Percentiles rank a stretch among this genome's conserved stretches.
Conservation (phyloP, 1,139 yeast species). For the Pichia sp. region DNA sequence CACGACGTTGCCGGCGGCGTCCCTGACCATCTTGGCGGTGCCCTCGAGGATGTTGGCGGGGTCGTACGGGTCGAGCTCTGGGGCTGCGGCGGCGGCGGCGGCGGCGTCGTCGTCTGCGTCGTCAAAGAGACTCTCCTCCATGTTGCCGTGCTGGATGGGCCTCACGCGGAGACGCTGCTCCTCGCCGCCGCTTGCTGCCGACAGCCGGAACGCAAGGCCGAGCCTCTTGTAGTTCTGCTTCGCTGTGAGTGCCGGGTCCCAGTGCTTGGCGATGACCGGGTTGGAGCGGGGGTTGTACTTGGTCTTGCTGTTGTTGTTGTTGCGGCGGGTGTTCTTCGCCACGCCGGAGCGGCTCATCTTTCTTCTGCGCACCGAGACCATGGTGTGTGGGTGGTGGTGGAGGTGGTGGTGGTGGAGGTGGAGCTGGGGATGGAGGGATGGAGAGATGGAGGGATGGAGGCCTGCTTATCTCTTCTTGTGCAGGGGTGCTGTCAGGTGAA, state of each 20-base stretch:
- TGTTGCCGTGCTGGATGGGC: slow-evolving; percentile 28
- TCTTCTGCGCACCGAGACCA: slow-evolving; percentile 85
- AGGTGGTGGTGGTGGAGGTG: too few species aligned
- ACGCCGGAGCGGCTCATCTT: slow-evolving; percentile 74
- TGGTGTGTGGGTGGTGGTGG: too few species aligned
- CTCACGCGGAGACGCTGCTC: slow-evolving; percentile 43
- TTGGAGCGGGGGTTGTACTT: slow-evolving; percentile 61
- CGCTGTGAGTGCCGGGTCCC: slow-evolving; percentile 82
- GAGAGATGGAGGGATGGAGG: too few species aligned
- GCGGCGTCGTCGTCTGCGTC: slow-evolving; percentile 30
- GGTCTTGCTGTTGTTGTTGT: slow-evolving; percentile 55
- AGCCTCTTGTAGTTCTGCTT: slow-evolving; percentile 77
- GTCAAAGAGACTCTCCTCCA: slow-evolving; percentile 26
- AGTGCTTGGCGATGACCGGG: slow-evolving; percentile 80
- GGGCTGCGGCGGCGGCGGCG: too few species aligned
- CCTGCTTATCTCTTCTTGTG: too few species aligned
- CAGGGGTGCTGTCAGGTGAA: too few species aligned
- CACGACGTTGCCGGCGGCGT: slow-evolving; percentile 65
- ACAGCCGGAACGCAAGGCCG: slow-evolving; percentile 68
- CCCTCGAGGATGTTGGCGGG: slow-evolving; percentile 67
- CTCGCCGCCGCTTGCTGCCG: slow-evolving; percentile 62
- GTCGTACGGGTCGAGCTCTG: slow-evolving; percentile 38
- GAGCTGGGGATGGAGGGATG: too few species aligned
- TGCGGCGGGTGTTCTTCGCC: slow-evolving; percentile 61
- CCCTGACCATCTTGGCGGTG: slow-evolving; percentile 77